phyloP scores from a whole-genome alignment of 805 yeast species.

The Tetrapisispora phaffii region DNA sequence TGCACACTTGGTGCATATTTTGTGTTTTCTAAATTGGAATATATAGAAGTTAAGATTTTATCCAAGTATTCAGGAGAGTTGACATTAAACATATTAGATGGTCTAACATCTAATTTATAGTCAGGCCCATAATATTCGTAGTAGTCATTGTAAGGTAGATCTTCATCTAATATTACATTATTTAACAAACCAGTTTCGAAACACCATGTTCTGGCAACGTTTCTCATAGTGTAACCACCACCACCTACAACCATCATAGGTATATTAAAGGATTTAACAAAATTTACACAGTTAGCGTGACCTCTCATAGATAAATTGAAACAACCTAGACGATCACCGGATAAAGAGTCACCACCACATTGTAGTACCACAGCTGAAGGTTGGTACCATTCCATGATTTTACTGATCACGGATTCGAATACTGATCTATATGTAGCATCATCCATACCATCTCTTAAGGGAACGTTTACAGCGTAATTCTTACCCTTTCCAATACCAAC shows the following conservation, averaged over 20 bases:
- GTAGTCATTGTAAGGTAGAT: conserved; percentile 87
- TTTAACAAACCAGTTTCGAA: conserved; percentile 80
- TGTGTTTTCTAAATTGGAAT: conserved; percentile 75
- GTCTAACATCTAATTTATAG: conserved; percentile 86
- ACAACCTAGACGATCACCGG: conserved; percentile 88
- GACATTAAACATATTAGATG: conserved; percentile 93
- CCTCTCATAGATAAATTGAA: conserved; percentile 87
- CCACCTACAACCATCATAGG: conserved; percentile 93
- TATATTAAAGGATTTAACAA: conserved; percentile 75
- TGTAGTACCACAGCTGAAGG: conserved; percentile 93
- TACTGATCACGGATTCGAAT: conserved; percentile 79
- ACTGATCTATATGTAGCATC: conserved; percentile 72
- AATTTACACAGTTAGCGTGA: conserved; percentile 92
- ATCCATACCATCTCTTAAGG: conserved; percentile 90
- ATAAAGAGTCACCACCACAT: conserved; percentile 94
- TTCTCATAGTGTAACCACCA: conserved; percentile 95
- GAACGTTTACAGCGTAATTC: conserved; percentile 81
- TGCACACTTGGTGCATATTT: conserved; percentile 96
- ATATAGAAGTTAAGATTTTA: conserved; percentile 68
- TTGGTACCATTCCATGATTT: conserved; percentile 81
- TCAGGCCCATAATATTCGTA: conserved; percentile 97
- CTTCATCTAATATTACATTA: conserved; percentile 54
- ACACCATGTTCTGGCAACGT: conserved; percentile 91
- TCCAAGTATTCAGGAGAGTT: conserved; percentile 87
- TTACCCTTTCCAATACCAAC: conserved; percentile 83